Percentiles rank a stretch among this genome's conserved stretches.
phyloP scores from a whole-genome alignment of 441 rosid species.

The Sinapis alba region DNA sequence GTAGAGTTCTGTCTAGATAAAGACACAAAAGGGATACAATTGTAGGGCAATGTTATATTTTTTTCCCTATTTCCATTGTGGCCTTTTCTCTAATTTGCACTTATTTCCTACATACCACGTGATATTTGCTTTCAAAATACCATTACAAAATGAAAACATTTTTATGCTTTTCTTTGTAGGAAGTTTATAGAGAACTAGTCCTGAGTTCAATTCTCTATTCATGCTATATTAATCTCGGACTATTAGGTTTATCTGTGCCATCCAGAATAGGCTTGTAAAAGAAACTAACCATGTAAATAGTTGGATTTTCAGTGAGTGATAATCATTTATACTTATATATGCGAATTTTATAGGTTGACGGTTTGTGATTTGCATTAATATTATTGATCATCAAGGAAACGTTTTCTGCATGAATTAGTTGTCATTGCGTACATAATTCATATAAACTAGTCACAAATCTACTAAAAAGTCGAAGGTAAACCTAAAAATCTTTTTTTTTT shows the following conservation, averaged over 20 bases:
- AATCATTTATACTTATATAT: background rate
- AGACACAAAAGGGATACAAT: slow-evolving; percentile 30
- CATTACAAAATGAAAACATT: background rate
- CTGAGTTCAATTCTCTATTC: background rate
- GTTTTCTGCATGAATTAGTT: slow-evolving; percentile 35
- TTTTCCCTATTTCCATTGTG: background rate
- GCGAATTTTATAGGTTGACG: background rate
- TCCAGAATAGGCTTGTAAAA: background rate
- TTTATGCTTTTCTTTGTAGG: background rate
- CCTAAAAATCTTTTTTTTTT: slow-evolving; percentile 13
- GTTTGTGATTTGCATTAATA: slow-evolving; percentile 6
- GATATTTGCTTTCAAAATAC: slow-evolving; percentile 38
- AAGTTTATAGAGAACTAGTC: background rate
- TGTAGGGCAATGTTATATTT: slow-evolving; percentile 29
- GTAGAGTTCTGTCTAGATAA: slow-evolving; percentile 19
- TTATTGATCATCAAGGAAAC: slow-evolving; percentile 23
- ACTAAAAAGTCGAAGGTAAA: slow-evolving; percentile 31
- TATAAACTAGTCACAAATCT: slow-evolving; percentile 30
- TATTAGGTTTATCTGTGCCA: background rate
- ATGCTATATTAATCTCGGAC: background rate
- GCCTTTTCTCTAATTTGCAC: slow-evolving; percentile 10
- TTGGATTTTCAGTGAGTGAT: background rate
- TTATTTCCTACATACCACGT: slow-evolving; percentile 48
- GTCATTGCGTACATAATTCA: slow-evolving; percentile 9
- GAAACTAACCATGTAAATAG: background rate